phyloP scores from a whole-genome alignment of 441 rosid genomes.

The Eutrema salsugineum region DNA sequence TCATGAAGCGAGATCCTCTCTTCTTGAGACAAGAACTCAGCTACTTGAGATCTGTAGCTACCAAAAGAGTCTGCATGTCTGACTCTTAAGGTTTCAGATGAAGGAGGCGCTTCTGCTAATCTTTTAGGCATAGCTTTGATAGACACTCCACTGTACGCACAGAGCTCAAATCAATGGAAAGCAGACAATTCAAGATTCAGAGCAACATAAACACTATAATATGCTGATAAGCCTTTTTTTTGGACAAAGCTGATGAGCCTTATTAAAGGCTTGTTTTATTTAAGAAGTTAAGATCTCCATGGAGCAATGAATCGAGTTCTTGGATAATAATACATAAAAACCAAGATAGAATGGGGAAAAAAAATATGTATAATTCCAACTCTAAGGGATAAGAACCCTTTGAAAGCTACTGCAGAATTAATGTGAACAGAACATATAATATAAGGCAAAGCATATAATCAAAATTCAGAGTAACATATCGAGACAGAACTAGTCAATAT shows the following conservation, averaged over 20 bases:
- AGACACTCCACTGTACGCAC: not conserved
- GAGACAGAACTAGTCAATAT: not conserved
- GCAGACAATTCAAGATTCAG: no score
- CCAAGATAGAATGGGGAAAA: not conserved
- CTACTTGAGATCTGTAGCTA: conserved; percentile 15
- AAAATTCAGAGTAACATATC: not conserved
- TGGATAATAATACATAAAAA: not conserved
- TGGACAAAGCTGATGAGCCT: not conserved
- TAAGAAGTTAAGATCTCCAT: not conserved
- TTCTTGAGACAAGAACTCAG: conserved; percentile 18
- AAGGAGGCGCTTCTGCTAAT: not conserved
- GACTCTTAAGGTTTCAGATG: not conserved
- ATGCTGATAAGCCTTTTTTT: no score
- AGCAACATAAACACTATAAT: no score
- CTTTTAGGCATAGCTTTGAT: conserved; percentile 25
- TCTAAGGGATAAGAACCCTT: not conserved
- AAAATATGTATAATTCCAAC: not conserved
- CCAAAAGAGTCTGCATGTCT: conserved; percentile 6
- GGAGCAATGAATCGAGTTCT: not conserved
- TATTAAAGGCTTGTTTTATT: not conserved
- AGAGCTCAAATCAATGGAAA: not conserved
- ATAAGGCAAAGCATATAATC: not conserved
- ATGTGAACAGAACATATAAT: not conserved
- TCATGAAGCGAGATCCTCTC: not conserved
- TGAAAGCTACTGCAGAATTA: not conserved